Evolutionary conservation across 2,329 filamentous ascomycete genomes (phyloP), one percentile per base, ranked within the genome.

Genomic region (Exophiala spinifera): DNA sequence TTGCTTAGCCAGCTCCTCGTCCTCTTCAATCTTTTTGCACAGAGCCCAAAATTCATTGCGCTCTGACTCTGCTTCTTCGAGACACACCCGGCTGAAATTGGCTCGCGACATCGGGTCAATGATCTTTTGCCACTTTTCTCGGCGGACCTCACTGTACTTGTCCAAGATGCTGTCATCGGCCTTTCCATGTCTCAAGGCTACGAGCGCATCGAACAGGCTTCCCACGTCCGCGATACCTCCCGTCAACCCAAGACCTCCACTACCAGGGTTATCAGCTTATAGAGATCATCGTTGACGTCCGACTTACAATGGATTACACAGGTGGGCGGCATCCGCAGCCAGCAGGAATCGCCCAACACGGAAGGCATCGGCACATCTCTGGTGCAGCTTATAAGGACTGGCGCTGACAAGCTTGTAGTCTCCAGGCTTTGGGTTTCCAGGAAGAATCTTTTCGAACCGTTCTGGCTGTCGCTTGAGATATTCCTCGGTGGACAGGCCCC

Each of bases 171-270:
- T 60, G 3, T 73, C 69, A 53, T 73, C 70, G 4, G 70, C 69
- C 10, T 68, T 60, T 3, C 68, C 70, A 2, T 69, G 64, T 49
- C 74, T 67, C 23, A 76, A 72, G 1, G 73, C 74, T n/a, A 69
- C 64, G 10, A 86, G 72, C 60, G 81, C 83, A 62, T 86, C 82
- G 56, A 76, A 82, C 4, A 86, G 72, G 0, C 81, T 81, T 13
- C 80, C 82, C 2, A 84, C 76, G 60, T 86, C 83, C 13, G 82
- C 80, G 50, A 86, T 81, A 0, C 83, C 83, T 4, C 82, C 82
- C 0, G 81, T 85, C 47, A 86, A 77, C 1, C 83, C 83, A 14
- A 85, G 71, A 0, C 83, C 83, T 44, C 83, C 83, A 67, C 57
- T 60, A 14, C 7, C 10, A 15, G 11, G n/a, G 6, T 7, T 21